These are phyloP conservation scores for Fusarium brachygibbosum DNA, from an alignment of 2,329 filamentous ascomycete genomes.

Conservation along the genomic window DNA sequence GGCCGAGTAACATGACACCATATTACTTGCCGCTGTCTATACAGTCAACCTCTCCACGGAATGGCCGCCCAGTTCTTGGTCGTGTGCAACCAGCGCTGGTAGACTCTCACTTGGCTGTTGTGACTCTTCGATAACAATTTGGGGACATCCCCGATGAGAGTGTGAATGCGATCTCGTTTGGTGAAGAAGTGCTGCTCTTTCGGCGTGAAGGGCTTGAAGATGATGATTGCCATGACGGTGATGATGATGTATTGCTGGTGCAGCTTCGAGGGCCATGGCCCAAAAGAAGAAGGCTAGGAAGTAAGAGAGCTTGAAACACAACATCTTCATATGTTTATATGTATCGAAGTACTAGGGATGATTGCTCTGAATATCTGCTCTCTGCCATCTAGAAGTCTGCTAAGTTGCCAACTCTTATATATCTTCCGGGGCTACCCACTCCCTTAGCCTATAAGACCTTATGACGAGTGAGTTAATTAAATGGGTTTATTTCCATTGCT, in stretches of 20 bases:
- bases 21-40: background rate
- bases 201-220: constrained; percentile 35
- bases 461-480: constrained; percentile 26
- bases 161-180: constrained; percentile 25
- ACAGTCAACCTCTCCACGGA: constrained; percentile 5
- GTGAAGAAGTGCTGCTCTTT: constrained; percentile 55
- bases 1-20: too few relatives aligned
- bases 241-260: constrained; percentile 41
- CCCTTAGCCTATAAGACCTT: constrained; percentile 31
- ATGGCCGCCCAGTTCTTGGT: constrained; percentile 1
- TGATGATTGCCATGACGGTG: constrained; percentile 39
- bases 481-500: constrained; percentile 7
- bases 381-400: constrained; percentile 1
- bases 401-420: constrained; percentile 30
- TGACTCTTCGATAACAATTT: constrained; percentile 21
- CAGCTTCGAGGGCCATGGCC: constrained; percentile 44
- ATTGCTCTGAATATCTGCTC: constrained; percentile 21
- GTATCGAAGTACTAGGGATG: background rate
- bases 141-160: constrained; percentile 2
- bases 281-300: constrained; percentile 43
- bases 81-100: constrained; percentile 1
- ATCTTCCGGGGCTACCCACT: constrained; percentile 22
- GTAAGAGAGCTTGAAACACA: constrained; percentile 33
- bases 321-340: constrained; percentile 29
- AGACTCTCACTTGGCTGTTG: constrained; percentile 28